Evolutionary conservation across 192 early-diverging fungal species (phyloP), one percentile per base, ranked within the genome.

Genomic region (Glomus cerebriforme): DNA sequence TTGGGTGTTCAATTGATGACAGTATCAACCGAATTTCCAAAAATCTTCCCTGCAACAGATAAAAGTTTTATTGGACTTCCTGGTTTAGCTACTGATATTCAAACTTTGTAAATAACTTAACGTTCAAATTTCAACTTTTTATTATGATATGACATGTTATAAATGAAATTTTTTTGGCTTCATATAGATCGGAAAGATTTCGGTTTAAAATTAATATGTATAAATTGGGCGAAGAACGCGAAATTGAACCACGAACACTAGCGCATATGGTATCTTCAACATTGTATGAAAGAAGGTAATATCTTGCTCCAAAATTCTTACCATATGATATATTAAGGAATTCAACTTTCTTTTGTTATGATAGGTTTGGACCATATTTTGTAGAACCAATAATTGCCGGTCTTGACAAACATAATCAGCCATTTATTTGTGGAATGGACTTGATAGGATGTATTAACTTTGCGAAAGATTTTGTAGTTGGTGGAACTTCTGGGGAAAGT

Each of bases 191-290:
- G 43, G 96, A 98, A 80, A 86, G 86, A 81, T 96, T 99, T 82
- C 91, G 95, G 78, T 94, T 94, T 89, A 96, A 95, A 82, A 88
- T 92, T 79, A 98, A 98, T 84, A 92, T 99, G 92, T 99, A 99
- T 90, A 94, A 91, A 82, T 87, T 99, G 80, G 89, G 90, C 71
- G 98, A 99, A 85, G 96, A 98, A 82, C 94, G 98, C 60, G 93
- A 94, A 73, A 99, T 99, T 82, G 91, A 93, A 78, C 97, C 97
- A 59, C 92, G 91, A 82, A 98, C 96, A 49, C 92, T 99, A 81
- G 90, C 97, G 22, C 88, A 96, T 81, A 81, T 99, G 86, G 95
- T 98, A 2, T 96, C 96, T 13, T 95, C 96, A 8, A 97, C 96
- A 59, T 91, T 99, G 34, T 99, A 99, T 79, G 96, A 98, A 83